Percentiles rank a stretch among this genome's conserved stretches.
These are phyloP conservation scores for Phanerochaete sordida DNA, from an alignment of 768 basidiomycete species.

Conservation along the genomic window DNA sequence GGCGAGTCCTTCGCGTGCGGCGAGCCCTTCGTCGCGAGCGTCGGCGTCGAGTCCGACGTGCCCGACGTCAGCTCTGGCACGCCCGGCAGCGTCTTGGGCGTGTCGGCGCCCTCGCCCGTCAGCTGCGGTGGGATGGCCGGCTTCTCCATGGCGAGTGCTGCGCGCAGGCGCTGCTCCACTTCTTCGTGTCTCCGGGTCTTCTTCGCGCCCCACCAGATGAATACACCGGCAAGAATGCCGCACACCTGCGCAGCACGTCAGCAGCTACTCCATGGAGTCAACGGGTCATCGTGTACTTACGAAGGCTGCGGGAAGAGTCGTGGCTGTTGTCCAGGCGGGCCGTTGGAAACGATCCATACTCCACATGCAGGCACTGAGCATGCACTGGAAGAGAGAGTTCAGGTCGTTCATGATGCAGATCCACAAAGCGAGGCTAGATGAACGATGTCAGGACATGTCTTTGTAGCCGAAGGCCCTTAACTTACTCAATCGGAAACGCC, in stretches of 20 bases:
- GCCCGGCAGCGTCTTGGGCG: neutral
- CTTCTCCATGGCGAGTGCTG: slow-evolving; percentile 35
- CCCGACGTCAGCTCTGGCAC: neutral
- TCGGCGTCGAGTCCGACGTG: neutral
- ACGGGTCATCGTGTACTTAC: slow-evolving; percentile 25
- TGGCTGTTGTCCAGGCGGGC: slow-evolving; percentile 67
- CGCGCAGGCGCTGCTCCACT: slow-evolving; percentile 58
- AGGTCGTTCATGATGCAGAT: slow-evolving; percentile 72
- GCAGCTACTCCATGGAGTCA: no score
- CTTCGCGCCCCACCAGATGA: slow-evolving; percentile 72
- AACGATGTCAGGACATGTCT: neutral
- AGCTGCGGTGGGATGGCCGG: no score
- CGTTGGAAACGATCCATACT: slow-evolving; percentile 64
- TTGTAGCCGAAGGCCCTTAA: neutral
- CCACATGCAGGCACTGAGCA: slow-evolving; percentile 81
- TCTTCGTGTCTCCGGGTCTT: slow-evolving; percentile 64
- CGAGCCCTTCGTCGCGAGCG: neutral
- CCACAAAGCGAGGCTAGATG: slow-evolving; percentile 55
- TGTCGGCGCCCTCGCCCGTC: neutral
- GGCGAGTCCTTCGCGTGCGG: neutral
- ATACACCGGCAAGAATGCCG: slow-evolving; percentile 67
- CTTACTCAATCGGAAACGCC: slow-evolving; percentile 67
- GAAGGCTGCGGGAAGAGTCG: slow-evolving; percentile 70
- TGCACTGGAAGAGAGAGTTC: slow-evolving; percentile 80
- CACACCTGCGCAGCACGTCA: slow-evolving; percentile 14